Percentiles rank a stretch among this genome's conserved stretches.
phyloP scores from a whole-genome alignment of 1,284 basidiomycete species.

The Anthracocystis setariae region DNA sequence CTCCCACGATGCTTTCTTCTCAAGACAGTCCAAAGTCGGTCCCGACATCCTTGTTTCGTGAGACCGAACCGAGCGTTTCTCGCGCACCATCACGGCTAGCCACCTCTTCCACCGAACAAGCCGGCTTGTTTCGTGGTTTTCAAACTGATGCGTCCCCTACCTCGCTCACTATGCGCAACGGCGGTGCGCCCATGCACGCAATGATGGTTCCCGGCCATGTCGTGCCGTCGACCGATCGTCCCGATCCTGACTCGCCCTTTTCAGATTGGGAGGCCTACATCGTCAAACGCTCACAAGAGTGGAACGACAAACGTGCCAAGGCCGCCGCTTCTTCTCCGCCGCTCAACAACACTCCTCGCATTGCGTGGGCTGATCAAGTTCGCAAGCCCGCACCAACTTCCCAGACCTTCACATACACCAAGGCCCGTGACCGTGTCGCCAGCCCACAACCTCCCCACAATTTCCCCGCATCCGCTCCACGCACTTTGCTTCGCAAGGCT shows the following conservation, averaged over 20 bases:
- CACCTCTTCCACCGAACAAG: not conserved
- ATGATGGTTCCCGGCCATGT: slow-evolving; percentile 40
- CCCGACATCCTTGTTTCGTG: slow-evolving; percentile 13
- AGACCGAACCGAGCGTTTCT: slow-evolving; percentile 7
- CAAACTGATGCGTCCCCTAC: slow-evolving; percentile 17
- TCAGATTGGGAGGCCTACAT: slow-evolving; percentile 48
- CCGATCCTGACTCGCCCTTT: slow-evolving; percentile 25
- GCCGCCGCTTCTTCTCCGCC: slow-evolving; percentile 7
- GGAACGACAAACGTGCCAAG: slow-evolving; percentile 26
- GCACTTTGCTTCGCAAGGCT: slow-evolving; percentile 19
- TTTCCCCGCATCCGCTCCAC: slow-evolving; percentile 15
- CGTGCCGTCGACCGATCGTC: slow-evolving; percentile 21
- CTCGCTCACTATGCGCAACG: slow-evolving; percentile 11
- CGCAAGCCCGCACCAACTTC: slow-evolving; percentile 24
- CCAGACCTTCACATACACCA: slow-evolving; percentile 31
- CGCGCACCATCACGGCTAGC: slow-evolving; percentile 7
- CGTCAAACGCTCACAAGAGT: slow-evolving; percentile 31
- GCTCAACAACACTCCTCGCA: slow-evolving; percentile 13
- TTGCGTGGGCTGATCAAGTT: slow-evolving; percentile 44
- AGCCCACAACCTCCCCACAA: slow-evolving; percentile 20
- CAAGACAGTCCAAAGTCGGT: slow-evolving; percentile 16
- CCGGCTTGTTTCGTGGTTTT: slow-evolving; percentile 2
- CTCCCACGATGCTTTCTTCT: slow-evolving; percentile 19
- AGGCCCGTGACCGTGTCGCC: slow-evolving; percentile 34
- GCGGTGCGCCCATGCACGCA: slow-evolving; percentile 34